phyloP scores from a whole-genome alignment of 2,329 filamentous ascomycete genomes.

The Epichloe gansuensis region DNA sequence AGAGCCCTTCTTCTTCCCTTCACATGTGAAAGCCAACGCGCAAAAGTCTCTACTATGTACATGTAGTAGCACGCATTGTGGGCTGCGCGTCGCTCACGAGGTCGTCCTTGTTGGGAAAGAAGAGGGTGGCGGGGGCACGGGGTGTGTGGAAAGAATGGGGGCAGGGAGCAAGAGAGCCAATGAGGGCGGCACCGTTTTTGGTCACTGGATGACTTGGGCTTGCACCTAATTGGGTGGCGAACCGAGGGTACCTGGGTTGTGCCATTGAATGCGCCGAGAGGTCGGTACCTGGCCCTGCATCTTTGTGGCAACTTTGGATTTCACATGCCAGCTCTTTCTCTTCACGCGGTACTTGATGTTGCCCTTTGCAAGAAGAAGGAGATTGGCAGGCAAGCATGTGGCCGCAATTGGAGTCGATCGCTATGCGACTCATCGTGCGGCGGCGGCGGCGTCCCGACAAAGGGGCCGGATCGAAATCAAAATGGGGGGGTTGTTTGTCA shows the following conservation, averaged over 20 bases:
- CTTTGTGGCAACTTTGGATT: neutral
- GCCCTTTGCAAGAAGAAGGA: neutral
- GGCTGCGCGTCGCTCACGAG: neutral
- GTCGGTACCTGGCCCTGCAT: neutral
- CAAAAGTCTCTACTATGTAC: neutral
- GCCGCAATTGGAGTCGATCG: neutral
- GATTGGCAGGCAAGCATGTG: neutral
- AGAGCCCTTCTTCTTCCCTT: neutral
- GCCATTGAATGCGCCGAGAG: neutral
- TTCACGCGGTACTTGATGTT: no score
- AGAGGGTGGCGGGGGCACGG: neutral
- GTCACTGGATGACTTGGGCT: constrained; percentile 3
- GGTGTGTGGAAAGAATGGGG: neutral
- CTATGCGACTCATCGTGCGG: no score
- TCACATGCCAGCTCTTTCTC: constrained; percentile 1
- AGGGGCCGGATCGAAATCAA: no score
- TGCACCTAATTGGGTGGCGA: neutral
- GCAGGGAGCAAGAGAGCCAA: neutral
- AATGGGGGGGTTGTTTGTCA: no score
- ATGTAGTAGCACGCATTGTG: neutral
- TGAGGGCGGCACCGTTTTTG: neutral
- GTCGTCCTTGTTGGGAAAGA: neutral
- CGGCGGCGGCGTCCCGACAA: no score
- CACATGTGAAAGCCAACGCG: constrained; percentile 4
- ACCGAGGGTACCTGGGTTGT: neutral